Base-by-base conservation (phyloP, 2,329 filamentous ascomycete species). In the Arthroderma sp. region DNA sequence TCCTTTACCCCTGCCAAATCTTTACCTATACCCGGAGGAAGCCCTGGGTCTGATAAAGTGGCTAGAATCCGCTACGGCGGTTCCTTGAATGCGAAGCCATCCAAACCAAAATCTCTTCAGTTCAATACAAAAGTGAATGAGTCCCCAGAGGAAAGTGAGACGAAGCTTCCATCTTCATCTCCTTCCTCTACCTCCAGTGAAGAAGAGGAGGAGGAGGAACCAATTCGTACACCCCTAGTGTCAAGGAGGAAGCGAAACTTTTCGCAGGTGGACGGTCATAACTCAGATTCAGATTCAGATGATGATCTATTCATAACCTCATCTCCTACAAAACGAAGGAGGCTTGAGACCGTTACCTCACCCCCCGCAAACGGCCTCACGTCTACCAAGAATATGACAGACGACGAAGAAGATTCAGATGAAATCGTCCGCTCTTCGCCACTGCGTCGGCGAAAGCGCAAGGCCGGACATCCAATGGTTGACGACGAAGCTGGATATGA, bases 1-100 rank as follows among this genome's bases (percentile, higher is more conserved):
- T 52, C 63, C n/a, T 69, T 69, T 50, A 58, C 62, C 7, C 54
- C 66, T 22, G 44, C 61, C 9, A 31, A 38, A 7, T 47, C 57
- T 30, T 55, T 60, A 8, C 50, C 58, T 1, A 55, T 61, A 5
- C 51, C 54, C 5, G 54, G 49, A 11, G 51, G 46, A 10, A 53
- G 50, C 6, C 50, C 51, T 10, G 50, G 52, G 2, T 51, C 51
- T 3, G 56, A 58, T 36, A 56, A 58, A 39, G 52, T 58, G 28
- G 59, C 63, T 10, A 61, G 50, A 10, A 52, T 67, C 6, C 56
- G 56, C 30, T 67, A 22, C 15, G 15, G 15, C 15, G 15, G 15
- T 22, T 22, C 15, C 15, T 22, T 22, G 15, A 22, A 22, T 22
- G 15, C 15, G 15, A 22, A 22, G 15, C 15, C 15, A 22, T 22